Base-by-base conservation (phyloP, 1,284 basidiomycete genomes). In the Heterobasidion occidentale region DNA sequence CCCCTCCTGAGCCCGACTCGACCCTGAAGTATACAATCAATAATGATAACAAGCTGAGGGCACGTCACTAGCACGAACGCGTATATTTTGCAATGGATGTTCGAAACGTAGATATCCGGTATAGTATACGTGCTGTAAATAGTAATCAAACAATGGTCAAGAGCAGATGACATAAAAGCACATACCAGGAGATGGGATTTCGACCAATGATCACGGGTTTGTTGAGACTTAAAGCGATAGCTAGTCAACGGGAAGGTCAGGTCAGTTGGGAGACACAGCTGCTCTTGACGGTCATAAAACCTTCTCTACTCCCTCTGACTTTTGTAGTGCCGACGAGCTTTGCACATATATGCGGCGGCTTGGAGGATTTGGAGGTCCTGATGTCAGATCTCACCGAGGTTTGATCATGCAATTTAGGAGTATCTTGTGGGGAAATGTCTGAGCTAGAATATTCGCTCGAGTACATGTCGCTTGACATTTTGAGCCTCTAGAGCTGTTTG, bases 41-140 rank as follows among this genome's bases (percentile, higher is more conserved):
- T 27, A 6, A 27, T 27, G 27, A 27, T 27, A 27, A 27, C 6
- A 6, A 27, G 27, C 27, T 27, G 27, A 27, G 27, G 27, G 27
- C 5, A 27, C 6, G 27, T 27, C 6, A 27, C 27, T 6, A 5
- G 3, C 27, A 27, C 74, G 61, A 60, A 86, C 87, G 84, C 89
- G 76, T 88, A 86, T 75, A 91, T 67, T 66, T 86, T 88, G 76
- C 87, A 91, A 64, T 91, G 88, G 17, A 87, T 61, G 48, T 76
- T 79, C 6, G 86, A 89, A 19, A 88, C 79, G 35, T 80, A 74
- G 8, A 70, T 65, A 56, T 88, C 74, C 15, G 72, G 59, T 33
- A 81, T 68, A 19, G 80, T 73, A 56, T 80, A 81, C 17, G 77
- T 74, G 62, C 79, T 81, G 54, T 20, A 6, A 53, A 36, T 42